A percentile compares a stretch with the other conserved stretches of the same genome.
Conservation (phyloP, 2,329 filamentous ascomycete species). For the Cladosporium sphaerospermum region DNA sequence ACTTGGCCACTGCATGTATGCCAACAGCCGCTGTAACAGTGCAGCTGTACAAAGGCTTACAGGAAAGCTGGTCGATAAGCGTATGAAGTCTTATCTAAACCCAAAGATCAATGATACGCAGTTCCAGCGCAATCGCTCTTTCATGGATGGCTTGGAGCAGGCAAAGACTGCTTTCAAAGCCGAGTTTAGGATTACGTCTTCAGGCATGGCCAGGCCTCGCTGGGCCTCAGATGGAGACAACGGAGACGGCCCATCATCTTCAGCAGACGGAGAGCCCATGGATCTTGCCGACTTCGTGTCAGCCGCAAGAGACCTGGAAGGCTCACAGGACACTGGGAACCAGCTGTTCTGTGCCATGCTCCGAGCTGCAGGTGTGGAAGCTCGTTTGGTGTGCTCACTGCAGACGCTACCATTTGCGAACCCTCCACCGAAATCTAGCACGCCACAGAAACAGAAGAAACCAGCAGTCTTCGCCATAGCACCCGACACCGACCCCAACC, state of each 20-base stretch:
- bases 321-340: constrained; percentile 82
- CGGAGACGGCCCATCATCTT: constrained; percentile 2
- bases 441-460: constrained; percentile 36
- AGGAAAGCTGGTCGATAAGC: constrained; percentile 58
- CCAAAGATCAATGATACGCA: constrained; percentile 63
- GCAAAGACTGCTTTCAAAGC: constrained; percentile 60
- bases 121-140: constrained; percentile 67
- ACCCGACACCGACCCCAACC: constrained; percentile 13
- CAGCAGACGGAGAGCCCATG: constrained; percentile 14
- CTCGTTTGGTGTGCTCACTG: constrained; percentile 81
- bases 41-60: constrained; percentile 40
- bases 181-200: constrained; percentile 64
- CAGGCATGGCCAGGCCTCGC: constrained; percentile 62
- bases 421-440: constrained; percentile 39
- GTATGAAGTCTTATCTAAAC: constrained; percentile 61
- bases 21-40: constrained; percentile 78
- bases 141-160: constrained; percentile 72
- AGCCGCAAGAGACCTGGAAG: constrained; percentile 63
- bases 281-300: constrained; percentile 60
- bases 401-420: constrained; percentile 69
- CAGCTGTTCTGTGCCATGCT: constrained; percentile 87
- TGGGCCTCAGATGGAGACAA: constrained; percentile 62
- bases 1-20: constrained; percentile 67
- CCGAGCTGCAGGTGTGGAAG: constrained; percentile 71
- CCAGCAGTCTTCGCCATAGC: constrained; percentile 30